Base-by-base conservation (phyloP, 257 asterid species). In the Schizonepeta tenuifolia region DNA sequence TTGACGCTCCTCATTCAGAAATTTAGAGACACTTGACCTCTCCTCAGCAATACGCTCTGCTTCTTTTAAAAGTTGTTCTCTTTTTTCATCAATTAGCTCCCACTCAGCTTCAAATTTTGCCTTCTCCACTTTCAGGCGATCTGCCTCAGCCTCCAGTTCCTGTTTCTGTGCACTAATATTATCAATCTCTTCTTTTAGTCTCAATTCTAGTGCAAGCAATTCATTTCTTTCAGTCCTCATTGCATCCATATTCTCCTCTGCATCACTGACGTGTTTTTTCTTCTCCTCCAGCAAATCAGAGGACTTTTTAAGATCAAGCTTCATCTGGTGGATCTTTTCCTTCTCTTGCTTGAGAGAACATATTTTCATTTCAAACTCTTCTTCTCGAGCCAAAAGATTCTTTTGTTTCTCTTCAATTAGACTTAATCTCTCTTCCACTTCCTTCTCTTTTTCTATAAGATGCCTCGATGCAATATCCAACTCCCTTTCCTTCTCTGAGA, bases 161-260 rank as follows among this genome's bases (percentile, higher is more conserved):
- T 55, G 84, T 71, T 92, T 95, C 80, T 92, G 96, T 0, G 89
- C 88, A 65, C 86, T 86, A 59, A 90, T 82, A 75, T 68, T 69
- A 78, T 95, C 98, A 74, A 95, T 95, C 87, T 95, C 99, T 79
- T 90, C 94, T 65, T 95, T 95, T 57, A 95, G 93, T 63, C 84
- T 90, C 80, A 77, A 75, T 79, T 89, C 97, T 55, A 95, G 86
- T 1, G 81, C 86, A 35, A 87, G 60, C 62, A 90, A 79, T 38
- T 95, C 98, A 59, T 88, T 80, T 47, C 98, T 90, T 83, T 92
- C 99, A 24, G 70, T 82, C 77, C 75, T 86, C 96, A 82, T 88
- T 40, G 92, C 91, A 75, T 87, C 90, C 57, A 82, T 84, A 70
- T 72, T 83, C 80, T 83, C 96, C 82, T 87, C 95, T 28, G 92